Evolutionary conservation across 768 basidiomycete species (phyloP).

Genomic region (Rhizopogon rudus): DNA sequence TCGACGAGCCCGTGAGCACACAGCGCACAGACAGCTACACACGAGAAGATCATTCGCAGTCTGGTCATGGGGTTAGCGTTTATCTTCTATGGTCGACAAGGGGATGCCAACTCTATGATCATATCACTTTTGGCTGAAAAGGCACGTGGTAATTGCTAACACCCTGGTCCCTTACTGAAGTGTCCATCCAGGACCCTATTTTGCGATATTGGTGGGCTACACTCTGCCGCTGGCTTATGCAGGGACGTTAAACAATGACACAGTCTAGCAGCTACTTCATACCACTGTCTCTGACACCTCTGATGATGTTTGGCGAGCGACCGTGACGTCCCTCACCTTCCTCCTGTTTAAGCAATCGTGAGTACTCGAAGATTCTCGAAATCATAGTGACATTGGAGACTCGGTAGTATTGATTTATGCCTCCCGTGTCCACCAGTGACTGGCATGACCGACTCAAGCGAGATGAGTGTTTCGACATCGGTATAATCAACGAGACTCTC

Average conservation of each 20-base stretch:
- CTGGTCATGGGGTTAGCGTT: conserved; percentile 91
- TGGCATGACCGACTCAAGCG: too few relatives aligned
- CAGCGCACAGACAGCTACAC: conserved; percentile 20
- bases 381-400: too few relatives aligned
- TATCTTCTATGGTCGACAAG: conserved; percentile 88
- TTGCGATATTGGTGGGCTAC: conserved; percentile 92
- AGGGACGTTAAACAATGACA: conserved; percentile 91
- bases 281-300: conserved; percentile 98
- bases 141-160: conserved; percentile 37
- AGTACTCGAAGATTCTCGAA: too few relatives aligned
- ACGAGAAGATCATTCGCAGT: conserved; percentile 98
- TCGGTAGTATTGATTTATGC: too few relatives aligned
- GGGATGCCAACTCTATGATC: conserved; percentile 85
- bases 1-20: too few relatives aligned
- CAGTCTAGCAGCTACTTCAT: conserved; percentile 86
- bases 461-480: too few relatives aligned
- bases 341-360: conserved; percentile 71
- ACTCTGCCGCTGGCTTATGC: conserved; percentile 95
- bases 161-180: conserved; percentile 1
- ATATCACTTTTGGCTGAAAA: conserved; percentile 79
- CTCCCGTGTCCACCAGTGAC: too few relatives aligned
- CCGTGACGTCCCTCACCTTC: conserved; percentile 94
- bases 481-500: too few relatives aligned
- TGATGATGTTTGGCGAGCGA: conserved; percentile 94
- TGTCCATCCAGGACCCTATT: conserved; percentile 74